Evolutionary conservation across 106 monocot genomes (phyloP).

Genomic region (Posidonia australis): DNA sequence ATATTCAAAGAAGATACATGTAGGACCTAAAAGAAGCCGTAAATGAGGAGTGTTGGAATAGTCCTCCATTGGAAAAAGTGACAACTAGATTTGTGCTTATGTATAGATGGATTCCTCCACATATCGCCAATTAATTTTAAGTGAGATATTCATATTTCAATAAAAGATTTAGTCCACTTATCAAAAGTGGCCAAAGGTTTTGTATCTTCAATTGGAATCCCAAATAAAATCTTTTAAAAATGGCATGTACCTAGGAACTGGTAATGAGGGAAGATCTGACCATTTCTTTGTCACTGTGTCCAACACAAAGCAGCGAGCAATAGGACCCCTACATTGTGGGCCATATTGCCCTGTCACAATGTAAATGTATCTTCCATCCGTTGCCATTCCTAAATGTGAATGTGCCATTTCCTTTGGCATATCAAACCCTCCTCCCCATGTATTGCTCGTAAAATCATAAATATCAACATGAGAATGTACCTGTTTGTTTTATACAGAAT

Average conservation of each 20-base stretch:
- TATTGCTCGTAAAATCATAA: constrained; percentile 69
- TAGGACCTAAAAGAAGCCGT: too few relatives aligned
- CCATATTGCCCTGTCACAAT: constrained; percentile 90
- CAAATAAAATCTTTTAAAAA: not conserved
- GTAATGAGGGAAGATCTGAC: constrained; percentile 69
- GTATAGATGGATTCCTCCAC: too few relatives aligned
- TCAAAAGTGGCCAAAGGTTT: not conserved
- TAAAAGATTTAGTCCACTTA: too few relatives aligned
- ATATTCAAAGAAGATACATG: too few relatives aligned
- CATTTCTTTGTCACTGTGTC: constrained; percentile 69
- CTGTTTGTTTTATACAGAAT: constrained; percentile 18
- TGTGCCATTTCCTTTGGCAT: constrained; percentile 98
- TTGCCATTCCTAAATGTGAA: constrained; percentile 93
- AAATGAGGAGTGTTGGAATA: too few relatives aligned
- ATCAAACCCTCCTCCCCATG: constrained; percentile 79
- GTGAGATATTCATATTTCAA: too few relatives aligned
- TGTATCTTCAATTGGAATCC: not conserved
- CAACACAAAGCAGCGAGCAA: constrained; percentile 65
- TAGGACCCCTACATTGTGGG: constrained; percentile 92
- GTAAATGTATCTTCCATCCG: constrained; percentile 89
- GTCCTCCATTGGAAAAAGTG: too few relatives aligned
- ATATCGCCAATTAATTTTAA: too few relatives aligned
- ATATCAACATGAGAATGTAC: constrained; percentile 98
- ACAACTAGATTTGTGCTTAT: too few relatives aligned
- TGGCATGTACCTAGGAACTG: constrained; percentile 55